phyloP scores from a whole-genome alignment of 2,329 filamentous ascomycete genomes.

The Calonectria pseudoturangicola region DNA sequence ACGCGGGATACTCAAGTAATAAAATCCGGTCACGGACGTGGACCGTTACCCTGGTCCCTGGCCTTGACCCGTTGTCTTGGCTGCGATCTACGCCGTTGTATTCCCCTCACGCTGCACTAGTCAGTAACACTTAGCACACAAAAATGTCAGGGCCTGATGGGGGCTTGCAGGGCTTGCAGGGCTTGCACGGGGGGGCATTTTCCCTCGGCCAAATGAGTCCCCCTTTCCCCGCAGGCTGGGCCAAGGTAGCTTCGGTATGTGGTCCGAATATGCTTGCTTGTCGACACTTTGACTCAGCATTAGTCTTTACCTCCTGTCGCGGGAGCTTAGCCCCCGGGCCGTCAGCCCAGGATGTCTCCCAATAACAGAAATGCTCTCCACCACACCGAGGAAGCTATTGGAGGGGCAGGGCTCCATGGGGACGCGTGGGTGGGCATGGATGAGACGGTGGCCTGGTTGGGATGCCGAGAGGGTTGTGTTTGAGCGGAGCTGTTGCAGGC shows the following conservation, averaged over 20 bases:
- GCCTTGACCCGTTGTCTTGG: constrained; percentile 18
- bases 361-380: constrained; percentile 31
- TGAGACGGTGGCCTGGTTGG: constrained; percentile 37
- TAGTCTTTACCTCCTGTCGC: constrained; percentile 2
- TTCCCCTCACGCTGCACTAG: constrained; percentile 48
- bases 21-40: constrained; percentile 49
- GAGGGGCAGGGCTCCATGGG: constrained; percentile 36
- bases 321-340: constrained; percentile 38
- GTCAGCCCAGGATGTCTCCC: constrained; percentile 15
- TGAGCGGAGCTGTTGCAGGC: constrained; percentile 31
- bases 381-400: constrained; percentile 35
- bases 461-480: constrained; percentile 19
- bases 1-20: constrained; percentile 26
- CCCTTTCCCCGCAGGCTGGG: constrained; percentile 31
- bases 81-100: constrained; percentile 29
- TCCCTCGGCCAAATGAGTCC: constrained; percentile 35
- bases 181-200: constrained; percentile 18
- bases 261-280: constrained; percentile 15
- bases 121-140: constrained; percentile 2
- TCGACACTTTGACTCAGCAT: constrained; percentile 25
- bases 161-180: constrained; percentile 34
- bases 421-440: constrained; percentile 36
- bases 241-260: constrained; percentile 22
- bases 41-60: constrained; percentile 43
- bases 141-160: constrained; percentile 26